Evolutionary conservation across 306 rosid genomes (phyloP), one percentile per base, ranked within the genome.

Genomic region (Pyrus communis): DNA sequence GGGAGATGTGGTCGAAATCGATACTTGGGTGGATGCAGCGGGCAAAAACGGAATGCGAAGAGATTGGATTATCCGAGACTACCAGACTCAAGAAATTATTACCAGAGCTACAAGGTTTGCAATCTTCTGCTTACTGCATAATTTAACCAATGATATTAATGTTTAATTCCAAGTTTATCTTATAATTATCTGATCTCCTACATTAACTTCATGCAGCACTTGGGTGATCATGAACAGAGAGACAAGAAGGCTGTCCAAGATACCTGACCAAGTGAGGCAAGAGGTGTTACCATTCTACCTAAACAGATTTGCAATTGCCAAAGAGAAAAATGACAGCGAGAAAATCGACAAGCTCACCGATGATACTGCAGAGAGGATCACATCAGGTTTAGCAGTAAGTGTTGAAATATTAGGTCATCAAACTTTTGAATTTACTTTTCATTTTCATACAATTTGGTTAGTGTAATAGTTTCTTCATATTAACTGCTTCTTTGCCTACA

Each of bases 21-120:
- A 94, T 75, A 94, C 98, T 8, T 94, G 98, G 98, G 96, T 94
- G 71, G 95, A 92, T 73, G 97, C 98, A 25, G 83, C 90, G 2
- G 97, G 97, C 40, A 94, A 91, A 77, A 94, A 94, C 54, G 98
- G 95, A 77, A 94, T 94, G 97, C 84, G 95, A n/a, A 85, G 98
- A 68, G 98, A 92, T 74, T 94, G 98, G 98, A 80, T 92, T 6
- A 94, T 94, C 67, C 80, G 98, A 49, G 97, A 94, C 78, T 86
- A 84, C 69, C 80, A 84, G 45, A 89, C 91, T 17, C 81, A 81
- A 83, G 90, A 94, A 76, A 87, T 90, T 78, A 90, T 94, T 46
- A 84, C 93, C 7, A 90, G 87, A 74, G 98, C 97, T 19, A 92
- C 98, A 69, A 94, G 98, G 98, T 91, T 3, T 11, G 23, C 3